phyloP scores from a whole-genome alignment of 139 green algal species.

The Helicosporidium sp. region DNA sequence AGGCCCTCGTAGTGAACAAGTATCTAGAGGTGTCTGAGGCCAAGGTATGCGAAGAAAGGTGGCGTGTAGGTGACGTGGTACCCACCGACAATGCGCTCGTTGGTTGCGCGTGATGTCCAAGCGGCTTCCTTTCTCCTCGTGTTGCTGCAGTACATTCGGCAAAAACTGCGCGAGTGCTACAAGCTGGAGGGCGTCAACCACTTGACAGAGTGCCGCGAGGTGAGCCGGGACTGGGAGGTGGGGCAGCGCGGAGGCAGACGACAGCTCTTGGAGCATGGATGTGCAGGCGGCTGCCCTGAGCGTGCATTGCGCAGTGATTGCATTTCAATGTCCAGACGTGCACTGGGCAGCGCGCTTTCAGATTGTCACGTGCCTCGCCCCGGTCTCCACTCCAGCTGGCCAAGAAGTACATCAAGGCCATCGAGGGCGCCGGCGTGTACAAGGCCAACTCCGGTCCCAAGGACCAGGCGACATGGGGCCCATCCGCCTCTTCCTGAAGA shows the following conservation, averaged over 20 bases:
- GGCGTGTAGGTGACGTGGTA: too few relatives aligned
- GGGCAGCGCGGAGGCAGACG: background rate
- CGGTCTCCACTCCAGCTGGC: conserved; percentile 1
- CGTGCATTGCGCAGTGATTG: too few relatives aligned
- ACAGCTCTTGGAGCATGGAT: too few relatives aligned
- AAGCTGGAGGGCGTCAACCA: conserved; percentile 12
- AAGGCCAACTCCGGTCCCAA: conserved; percentile 11
- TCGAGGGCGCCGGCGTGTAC: conserved; percentile 18
- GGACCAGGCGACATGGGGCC: conserved; percentile 14
- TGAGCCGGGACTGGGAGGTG: background rate
- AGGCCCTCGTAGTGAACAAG: conserved; percentile 13
- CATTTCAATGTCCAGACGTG: too few relatives aligned
- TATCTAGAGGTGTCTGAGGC: conserved; percentile 22
- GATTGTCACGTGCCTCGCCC: too few relatives aligned
- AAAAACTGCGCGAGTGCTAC: conserved; percentile 19
- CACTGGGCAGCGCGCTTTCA: too few relatives aligned
- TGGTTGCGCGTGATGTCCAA: too few relatives aligned
- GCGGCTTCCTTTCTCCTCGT: too few relatives aligned
- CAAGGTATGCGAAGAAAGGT: too few relatives aligned
- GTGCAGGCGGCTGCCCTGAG: too few relatives aligned
- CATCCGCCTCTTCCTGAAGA: background rate
- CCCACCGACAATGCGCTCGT: too few relatives aligned
- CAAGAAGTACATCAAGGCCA: conserved; percentile 12
- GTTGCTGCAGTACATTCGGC: conserved; percentile 13
- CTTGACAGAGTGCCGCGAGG: conserved; percentile 17